These are phyloP conservation scores for Colletotrichum lini DNA, from an alignment of 2,329 filamentous ascomycete genomes.

Conservation along the genomic window DNA sequence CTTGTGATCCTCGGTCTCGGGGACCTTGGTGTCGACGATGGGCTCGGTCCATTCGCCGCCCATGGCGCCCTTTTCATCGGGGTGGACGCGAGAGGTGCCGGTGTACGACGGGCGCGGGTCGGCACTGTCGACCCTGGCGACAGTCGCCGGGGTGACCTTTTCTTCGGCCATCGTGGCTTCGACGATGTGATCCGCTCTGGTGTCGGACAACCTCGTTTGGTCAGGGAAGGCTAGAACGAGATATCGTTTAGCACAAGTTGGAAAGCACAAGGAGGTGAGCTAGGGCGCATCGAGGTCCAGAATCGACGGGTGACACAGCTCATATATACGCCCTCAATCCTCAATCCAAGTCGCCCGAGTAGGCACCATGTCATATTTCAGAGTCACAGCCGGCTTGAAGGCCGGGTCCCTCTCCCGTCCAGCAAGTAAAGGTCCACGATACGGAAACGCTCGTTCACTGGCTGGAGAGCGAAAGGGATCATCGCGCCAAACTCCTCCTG, in stretches of 20 bases:
- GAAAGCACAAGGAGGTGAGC: slow-evolving; percentile 2
- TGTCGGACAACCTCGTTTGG: neutral
- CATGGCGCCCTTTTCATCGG: slow-evolving; percentile 39
- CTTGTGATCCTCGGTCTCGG: slow-evolving; percentile 48
- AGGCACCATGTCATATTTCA: neutral
- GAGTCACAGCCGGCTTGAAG: neutral
- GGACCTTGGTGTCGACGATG: slow-evolving; percentile 45
- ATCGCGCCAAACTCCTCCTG: slow-evolving; percentile 4
- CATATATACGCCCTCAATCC: slow-evolving; percentile 13
- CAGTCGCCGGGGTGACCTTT: slow-evolving; percentile 17
- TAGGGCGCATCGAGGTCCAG: neutral
- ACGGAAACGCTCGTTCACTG: neutral
- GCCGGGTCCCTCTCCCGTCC: neutral
- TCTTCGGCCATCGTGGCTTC: slow-evolving; percentile 22
- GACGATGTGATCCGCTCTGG: too few species aligned
- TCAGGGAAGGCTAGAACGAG: neutral
- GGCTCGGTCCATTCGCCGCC: slow-evolving; percentile 43
- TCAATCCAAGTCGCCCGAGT: neutral
- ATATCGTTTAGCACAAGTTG: neutral
- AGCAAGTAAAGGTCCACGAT: neutral
- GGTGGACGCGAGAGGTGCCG: slow-evolving; percentile 22
- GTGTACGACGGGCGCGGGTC: slow-evolving; percentile 29
- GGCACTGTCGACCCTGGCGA: slow-evolving; percentile 17
- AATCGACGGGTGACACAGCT: neutral
- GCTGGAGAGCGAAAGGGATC: neutral